Percentiles rank a stretch among this genome's conserved stretches.
Conservation (phyloP, 2,329 filamentous ascomycete genomes). For the Incumbomyces lentus region DNA sequence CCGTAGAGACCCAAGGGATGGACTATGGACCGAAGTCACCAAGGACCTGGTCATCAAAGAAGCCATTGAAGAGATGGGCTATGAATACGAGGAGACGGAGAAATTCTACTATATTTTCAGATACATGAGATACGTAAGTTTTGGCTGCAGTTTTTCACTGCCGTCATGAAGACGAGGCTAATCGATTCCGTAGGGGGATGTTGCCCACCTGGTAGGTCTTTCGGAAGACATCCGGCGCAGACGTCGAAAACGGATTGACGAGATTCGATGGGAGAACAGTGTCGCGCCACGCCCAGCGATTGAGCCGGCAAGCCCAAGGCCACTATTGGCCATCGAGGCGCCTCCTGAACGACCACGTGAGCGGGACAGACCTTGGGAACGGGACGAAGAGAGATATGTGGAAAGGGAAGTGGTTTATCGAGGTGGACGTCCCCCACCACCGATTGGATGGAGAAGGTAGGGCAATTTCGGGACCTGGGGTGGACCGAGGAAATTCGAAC, state of each 20-base stretch:
- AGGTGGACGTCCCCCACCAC: slow-evolving; percentile 20
- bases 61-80: slow-evolving; percentile 73
- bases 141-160: background rate
- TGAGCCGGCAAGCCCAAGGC: slow-evolving; percentile 7
- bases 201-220: slow-evolving; percentile 70
- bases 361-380: slow-evolving; percentile 14
- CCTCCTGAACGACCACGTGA: slow-evolving; percentile 10
- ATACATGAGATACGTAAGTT: slow-evolving; percentile 75
- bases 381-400: slow-evolving; percentile 21
- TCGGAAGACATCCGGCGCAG: slow-evolving; percentile 70
- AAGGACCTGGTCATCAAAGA: slow-evolving; percentile 82
- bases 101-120: slow-evolving; percentile 87
- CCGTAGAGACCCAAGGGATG: slow-evolving; percentile 35
- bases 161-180: background rate
- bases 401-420: slow-evolving; percentile 21
- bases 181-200: slow-evolving; percentile 59
- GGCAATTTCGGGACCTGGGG: too few relatives aligned
- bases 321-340: slow-evolving; percentile 16
- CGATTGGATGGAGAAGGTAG: slow-evolving; percentile 17
- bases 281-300: slow-evolving; percentile 17
- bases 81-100: slow-evolving; percentile 83
- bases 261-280: slow-evolving; percentile 43
- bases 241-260: slow-evolving; percentile 47
- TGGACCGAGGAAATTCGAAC: too few relatives aligned
- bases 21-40: slow-evolving; percentile 94